Conservation (phyloP, 495 filamentous ascomycete species). For the Hyaloscypha bicolor region DNA sequence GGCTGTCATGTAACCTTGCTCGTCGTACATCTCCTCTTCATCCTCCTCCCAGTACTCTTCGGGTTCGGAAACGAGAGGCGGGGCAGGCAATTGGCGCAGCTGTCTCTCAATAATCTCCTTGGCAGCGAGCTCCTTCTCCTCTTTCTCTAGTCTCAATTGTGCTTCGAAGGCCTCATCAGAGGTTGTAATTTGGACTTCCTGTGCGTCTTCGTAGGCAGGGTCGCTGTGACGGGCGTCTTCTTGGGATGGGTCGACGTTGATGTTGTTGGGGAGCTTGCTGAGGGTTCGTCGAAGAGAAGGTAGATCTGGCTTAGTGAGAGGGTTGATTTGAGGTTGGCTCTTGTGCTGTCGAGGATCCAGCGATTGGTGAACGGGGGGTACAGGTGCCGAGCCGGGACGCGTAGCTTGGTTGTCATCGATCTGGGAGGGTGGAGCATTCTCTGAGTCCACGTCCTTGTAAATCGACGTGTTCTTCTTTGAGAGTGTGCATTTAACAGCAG, state of each 20-base stretch:
- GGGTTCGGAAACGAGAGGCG: slow-evolving; percentile 50
- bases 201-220: slow-evolving; percentile 35
- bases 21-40: slow-evolving; percentile 76
- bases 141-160: slow-evolving; percentile 6
- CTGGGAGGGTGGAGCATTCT: slow-evolving; percentile 22
- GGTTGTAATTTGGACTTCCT: slow-evolving; percentile 31
- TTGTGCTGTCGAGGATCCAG: slow-evolving; percentile 44
- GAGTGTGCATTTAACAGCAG: slow-evolving; percentile 47
- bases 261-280: slow-evolving; percentile 33
- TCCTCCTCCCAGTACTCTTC: slow-evolving; percentile 81
- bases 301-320: slow-evolving; percentile 28
- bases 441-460: slow-evolving; percentile 61
- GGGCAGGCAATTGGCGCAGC: slow-evolving; percentile 25
- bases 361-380: slow-evolving; percentile 28
- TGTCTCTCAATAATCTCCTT: slow-evolving; percentile 26
- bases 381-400: slow-evolving; percentile 13
- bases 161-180: slow-evolving; percentile 27
- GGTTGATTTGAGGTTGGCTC: slow-evolving; percentile 37
- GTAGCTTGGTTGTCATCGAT: slow-evolving; percentile 10
- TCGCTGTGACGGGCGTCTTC: slow-evolving; percentile 16
- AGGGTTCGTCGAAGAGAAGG: slow-evolving; percentile 37
- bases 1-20: slow-evolving; percentile 78
- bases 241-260: background rate
- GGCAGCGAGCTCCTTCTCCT: slow-evolving; percentile 23
- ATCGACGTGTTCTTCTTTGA: slow-evolving; percentile 64